A percentile compares a stretch with the other conserved stretches of the same genome.
These are phyloP conservation scores for Debaryomyces castellii DNA, from an alignment of 805 yeast species.

Conservation along the genomic window DNA sequence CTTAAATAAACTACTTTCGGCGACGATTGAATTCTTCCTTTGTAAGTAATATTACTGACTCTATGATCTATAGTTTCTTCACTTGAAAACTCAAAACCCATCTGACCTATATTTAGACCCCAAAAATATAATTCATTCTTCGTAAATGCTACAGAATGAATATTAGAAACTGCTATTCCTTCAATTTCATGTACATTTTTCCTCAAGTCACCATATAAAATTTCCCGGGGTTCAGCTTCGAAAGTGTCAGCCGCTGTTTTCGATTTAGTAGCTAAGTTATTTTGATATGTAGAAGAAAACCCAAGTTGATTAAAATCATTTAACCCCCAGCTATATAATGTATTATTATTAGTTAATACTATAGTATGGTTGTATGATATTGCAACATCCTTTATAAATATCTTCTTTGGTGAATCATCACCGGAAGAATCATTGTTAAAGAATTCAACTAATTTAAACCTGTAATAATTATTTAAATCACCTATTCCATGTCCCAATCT, in stretches of 20 bases:
- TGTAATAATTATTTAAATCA: conserved; percentile 35
- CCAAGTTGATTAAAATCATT: conserved; percentile 72
- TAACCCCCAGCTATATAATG: conserved; percentile 79
- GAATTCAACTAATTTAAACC: conserved; percentile 42
- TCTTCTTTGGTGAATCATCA: conserved; percentile 5
- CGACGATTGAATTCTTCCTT: conserved; percentile 37
- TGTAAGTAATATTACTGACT: conserved; percentile 24
- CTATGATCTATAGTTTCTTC: conserved; percentile 20
- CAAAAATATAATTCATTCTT: conserved; percentile 54
- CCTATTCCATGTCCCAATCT: conserved; percentile 60
- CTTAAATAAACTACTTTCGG: conserved; percentile 44
- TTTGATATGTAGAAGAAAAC: conserved; percentile 13
- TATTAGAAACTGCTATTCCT: conserved; percentile 61
- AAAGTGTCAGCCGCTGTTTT: conserved; percentile 27
- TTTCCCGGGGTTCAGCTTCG: conserved; percentile 39
- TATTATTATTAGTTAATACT: conserved; percentile 50
- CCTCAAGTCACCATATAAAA: conserved; percentile 44
- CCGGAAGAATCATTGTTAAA: conserved; percentile 21
- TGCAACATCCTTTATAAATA: conserved; percentile 35
- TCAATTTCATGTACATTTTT: conserved; percentile 25
- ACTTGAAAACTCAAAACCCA: conserved; percentile 49
- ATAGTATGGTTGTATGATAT: conserved; percentile 69
- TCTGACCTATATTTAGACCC: conserved; percentile 84
- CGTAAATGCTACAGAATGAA: conserved; percentile 66
- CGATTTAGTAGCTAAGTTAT: conserved; percentile 10